phyloP scores from a whole-genome alignment of 257 asterid species.

The Ajuga chamaepitys region DNA sequence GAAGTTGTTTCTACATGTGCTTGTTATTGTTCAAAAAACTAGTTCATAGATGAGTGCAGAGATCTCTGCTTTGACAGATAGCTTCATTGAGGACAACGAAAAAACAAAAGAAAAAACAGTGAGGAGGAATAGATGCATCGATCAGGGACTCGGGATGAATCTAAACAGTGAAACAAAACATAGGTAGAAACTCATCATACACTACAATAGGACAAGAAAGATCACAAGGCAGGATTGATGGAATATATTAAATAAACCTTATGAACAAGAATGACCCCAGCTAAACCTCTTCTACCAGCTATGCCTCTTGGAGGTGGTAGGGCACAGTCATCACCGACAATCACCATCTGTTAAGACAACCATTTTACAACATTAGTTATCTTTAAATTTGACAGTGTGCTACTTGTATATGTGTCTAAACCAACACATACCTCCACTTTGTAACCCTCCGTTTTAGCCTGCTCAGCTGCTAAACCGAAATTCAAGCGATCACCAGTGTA shows the following conservation, averaged over 20 bases:
- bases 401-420: background rate
- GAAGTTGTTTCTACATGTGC: background rate
- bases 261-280: constrained; percentile 91
- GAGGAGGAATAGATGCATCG: background rate
- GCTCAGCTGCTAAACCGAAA: constrained; percentile 98
- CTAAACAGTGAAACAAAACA: background rate
- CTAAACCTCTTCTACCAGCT: constrained; percentile 98
- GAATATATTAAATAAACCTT: constrained; percentile 47
- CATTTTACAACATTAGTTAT: background rate
- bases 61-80: background rate
- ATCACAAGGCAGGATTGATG: background rate
- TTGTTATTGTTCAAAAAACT: background rate
- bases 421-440: constrained; percentile 71
- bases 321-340: constrained; percentile 98
- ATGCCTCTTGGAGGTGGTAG: constrained; percentile 99
- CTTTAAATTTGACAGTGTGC: background rate
- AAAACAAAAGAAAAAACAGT: background rate
- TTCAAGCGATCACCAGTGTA: constrained; percentile 94
- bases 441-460: constrained; percentile 96
- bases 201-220: constrained; percentile 14
- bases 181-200: background rate
- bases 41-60: background rate
- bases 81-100: background rate
- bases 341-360: constrained; percentile 71
- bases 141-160: background rate